Conservation (phyloP, 2,329 filamentous ascomycete species). For the Ophiostoma ips region DNA sequence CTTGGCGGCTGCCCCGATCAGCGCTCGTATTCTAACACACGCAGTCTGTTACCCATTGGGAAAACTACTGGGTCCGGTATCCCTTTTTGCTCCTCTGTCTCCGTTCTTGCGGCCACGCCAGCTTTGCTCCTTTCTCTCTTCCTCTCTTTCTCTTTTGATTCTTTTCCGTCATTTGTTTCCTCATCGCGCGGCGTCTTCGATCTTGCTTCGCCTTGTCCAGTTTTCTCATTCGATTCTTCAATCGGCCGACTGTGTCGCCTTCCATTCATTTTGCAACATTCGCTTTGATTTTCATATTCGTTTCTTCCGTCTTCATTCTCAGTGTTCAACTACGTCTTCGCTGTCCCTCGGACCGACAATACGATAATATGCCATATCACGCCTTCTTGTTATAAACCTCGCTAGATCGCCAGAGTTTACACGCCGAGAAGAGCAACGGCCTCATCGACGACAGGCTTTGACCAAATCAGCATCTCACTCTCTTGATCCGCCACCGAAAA, state of each 20-base stretch:
- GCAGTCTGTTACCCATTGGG: background rate
- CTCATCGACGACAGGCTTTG: background rate
- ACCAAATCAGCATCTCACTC: background rate
- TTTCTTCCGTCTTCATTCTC: background rate
- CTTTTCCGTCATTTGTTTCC: too few species aligned
- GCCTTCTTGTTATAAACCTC: slow-evolving; percentile 11
- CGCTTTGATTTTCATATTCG: background rate
- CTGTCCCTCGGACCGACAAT: too few species aligned
- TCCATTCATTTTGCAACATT: background rate
- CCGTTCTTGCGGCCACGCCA: background rate
- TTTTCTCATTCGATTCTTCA: background rate
- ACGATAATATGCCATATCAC: background rate
- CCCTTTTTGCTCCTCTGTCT: background rate
- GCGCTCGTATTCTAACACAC: background rate
- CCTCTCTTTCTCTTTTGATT: background rate
- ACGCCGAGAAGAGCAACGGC: too few species aligned
- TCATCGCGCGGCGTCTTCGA: too few species aligned
- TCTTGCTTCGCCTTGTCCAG: too few species aligned
- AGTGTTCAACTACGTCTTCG: too few species aligned
- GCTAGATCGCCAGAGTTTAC: too few species aligned
- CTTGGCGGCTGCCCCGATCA: too few species aligned
- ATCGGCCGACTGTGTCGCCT: background rate
- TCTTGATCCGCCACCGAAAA: background rate
- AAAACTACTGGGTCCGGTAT: background rate
- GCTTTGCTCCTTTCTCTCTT: background rate